Evolutionary conservation across 2,329 filamentous ascomycete genomes (phyloP).

Genomic region (Diplocarpon mali): DNA sequence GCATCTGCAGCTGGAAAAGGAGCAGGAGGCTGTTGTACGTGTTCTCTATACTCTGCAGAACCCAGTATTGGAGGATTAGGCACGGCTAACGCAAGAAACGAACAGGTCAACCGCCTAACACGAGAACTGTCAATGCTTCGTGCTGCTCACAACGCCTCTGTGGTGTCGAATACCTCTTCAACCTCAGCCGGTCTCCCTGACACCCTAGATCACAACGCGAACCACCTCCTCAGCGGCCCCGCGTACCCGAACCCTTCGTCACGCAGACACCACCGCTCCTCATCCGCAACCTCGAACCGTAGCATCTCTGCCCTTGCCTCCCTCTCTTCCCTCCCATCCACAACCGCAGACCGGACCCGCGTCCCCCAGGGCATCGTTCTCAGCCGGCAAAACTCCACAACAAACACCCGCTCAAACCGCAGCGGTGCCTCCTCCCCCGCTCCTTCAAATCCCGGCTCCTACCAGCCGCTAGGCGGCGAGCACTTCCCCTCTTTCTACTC

Average conservation of each 20-base stretch:
- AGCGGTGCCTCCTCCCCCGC: constrained; percentile 25
- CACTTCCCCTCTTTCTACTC: constrained; percentile 24
- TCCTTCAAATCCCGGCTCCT: constrained; percentile 18
- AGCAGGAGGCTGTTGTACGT: constrained; percentile 84
- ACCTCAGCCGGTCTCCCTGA: constrained; percentile 42
- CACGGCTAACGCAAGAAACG: not conserved
- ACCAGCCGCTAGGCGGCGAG: constrained; percentile 20
- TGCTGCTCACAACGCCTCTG: constrained; percentile 54
- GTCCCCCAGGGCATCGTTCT: constrained; percentile 19
- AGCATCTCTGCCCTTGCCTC: constrained; percentile 41
- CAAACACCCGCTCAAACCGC: constrained; percentile 18
- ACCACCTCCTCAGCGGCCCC: constrained; percentile 45
- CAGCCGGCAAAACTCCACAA: constrained; percentile 26
- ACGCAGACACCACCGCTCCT: constrained; percentile 43
- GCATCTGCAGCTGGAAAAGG: constrained; percentile 82
- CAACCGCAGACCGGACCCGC: constrained; percentile 20
- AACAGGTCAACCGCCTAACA: constrained; percentile 80
- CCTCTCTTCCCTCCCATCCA: constrained; percentile 31
- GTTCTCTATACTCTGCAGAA: not conserved
- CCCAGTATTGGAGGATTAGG: too few species aligned
- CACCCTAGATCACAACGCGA: constrained; percentile 35
- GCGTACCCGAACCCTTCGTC: constrained; percentile 44
- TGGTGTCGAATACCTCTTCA: constrained; percentile 54
- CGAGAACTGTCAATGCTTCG: constrained; percentile 81
- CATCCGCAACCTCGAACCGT: constrained; percentile 41